Conservation (phyloP, 495 filamentous ascomycete species). For the Aspergillus heteromorphus region DNA sequence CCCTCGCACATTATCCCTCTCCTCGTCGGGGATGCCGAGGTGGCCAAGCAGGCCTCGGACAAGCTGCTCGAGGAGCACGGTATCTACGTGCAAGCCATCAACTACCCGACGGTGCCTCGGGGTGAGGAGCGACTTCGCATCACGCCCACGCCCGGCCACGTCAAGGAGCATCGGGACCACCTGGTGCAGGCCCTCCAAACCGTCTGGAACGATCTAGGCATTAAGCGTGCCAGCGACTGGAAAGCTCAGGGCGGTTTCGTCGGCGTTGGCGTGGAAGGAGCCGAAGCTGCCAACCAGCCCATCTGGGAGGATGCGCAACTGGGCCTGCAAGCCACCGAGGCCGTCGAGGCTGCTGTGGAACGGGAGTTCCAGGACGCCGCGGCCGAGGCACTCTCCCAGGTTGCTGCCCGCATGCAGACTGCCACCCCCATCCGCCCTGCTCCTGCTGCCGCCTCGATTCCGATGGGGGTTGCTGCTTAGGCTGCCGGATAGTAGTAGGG, state of each 20-base stretch:
- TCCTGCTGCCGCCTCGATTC: slow-evolving; percentile 21
- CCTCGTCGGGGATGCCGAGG: slow-evolving; percentile 86
- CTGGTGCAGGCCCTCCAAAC: slow-evolving; percentile 78
- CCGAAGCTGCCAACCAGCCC: slow-evolving; percentile 51
- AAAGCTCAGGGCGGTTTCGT: slow-evolving; percentile 86
- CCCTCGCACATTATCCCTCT: slow-evolving; percentile 94
- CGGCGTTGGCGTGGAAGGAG: slow-evolving; percentile 72
- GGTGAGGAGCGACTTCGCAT: slow-evolving; percentile 93
- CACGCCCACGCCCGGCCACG: slow-evolving; percentile 92
- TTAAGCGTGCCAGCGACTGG: slow-evolving; percentile 92
- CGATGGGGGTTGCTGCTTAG: slow-evolving; percentile 34
- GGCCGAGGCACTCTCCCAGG: background rate
- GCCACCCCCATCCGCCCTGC: slow-evolving; percentile 19
- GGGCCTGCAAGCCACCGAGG: slow-evolving; percentile 50
- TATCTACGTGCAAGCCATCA: slow-evolving; percentile 98
- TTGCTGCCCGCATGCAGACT: slow-evolving; percentile 26
- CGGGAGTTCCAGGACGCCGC: slow-evolving; percentile 32
- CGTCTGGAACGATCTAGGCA: slow-evolving; percentile 81
- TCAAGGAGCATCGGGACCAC: slow-evolving; percentile 71
- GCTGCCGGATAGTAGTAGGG: background rate
- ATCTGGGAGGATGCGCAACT: slow-evolving; percentile 90
- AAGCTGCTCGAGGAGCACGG: slow-evolving; percentile 78
- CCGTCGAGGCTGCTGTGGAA: slow-evolving; percentile 32
- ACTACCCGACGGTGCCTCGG: slow-evolving; percentile 95
- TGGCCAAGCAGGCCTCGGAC: slow-evolving; percentile 88